Evolutionary conservation across 495 filamentous ascomycete species (phyloP).

Genomic region (Cercophora sp.): DNA sequence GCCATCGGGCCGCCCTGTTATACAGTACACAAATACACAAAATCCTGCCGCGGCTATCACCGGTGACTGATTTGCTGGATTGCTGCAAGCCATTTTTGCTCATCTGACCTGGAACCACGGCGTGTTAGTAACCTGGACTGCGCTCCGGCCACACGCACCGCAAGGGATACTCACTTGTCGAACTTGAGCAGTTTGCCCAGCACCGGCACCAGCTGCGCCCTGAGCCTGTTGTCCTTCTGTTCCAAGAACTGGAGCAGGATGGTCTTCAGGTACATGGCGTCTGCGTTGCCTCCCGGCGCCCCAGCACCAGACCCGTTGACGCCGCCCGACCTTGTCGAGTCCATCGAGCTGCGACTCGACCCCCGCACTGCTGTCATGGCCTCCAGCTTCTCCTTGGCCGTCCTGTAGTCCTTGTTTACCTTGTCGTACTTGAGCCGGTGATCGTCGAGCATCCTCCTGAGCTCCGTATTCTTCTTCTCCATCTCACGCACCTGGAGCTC

Average conservation of each 20-base stretch:
- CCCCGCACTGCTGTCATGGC: constrained; percentile 17
- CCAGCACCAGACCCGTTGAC: constrained; percentile 32
- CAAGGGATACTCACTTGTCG: constrained; percentile 63
- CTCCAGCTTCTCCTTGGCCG: constrained; percentile 33
- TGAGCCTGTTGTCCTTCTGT: constrained; percentile 85
- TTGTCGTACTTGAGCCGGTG: constrained; percentile 72
- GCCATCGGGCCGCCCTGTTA: too few relatives aligned
- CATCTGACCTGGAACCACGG: constrained; percentile 60
- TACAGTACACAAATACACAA: too few relatives aligned
- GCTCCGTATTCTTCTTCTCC: constrained; percentile 74
- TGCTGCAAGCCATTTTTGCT: constrained; percentile 86
- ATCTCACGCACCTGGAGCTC: constrained; percentile 77
- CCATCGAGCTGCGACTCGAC: constrained; percentile 46
- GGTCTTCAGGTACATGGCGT: constrained; percentile 91
- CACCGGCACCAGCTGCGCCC: constrained; percentile 87
- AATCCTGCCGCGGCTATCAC: too few relatives aligned
- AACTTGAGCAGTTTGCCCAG: constrained; percentile 88
- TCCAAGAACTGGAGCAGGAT: constrained; percentile 93
- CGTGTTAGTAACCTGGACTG: not conserved
- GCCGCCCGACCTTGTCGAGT: constrained; percentile 49
- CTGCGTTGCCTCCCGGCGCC: constrained; percentile 36
- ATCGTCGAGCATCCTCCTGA: constrained; percentile 74
- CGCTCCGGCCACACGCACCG: not conserved
- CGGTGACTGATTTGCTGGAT: constrained; percentile 43
- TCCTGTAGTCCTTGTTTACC: constrained; percentile 62